Base-by-base conservation (phyloP, 345 rosid genomes). In the Clarkia xantiana region DNA sequence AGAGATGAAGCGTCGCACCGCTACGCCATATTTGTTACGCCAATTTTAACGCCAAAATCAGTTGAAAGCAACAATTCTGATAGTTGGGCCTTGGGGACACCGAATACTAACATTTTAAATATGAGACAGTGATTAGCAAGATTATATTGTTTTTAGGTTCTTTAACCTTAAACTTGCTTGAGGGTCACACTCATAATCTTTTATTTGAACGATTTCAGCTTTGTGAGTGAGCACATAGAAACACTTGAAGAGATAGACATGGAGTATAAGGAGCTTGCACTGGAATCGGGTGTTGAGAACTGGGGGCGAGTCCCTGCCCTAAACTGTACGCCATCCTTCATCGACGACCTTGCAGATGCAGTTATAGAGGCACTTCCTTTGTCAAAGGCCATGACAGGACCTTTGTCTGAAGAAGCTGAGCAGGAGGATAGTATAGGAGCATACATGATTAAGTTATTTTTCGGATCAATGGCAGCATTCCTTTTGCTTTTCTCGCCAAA, bases 301-400 rank as follows among this genome's bases (percentile, higher is more conserved):
- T 86, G 98, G 94, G 94, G 94, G 0, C 79, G 87, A 2, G 96
- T 86, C 11, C 93, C 98, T 0, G 96, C 98, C 20, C 71, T 91
- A 36, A 79, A 76, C 50, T 81, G 86, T 55, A 79, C 81, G 6
- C 42, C 82, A 14, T 79, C 93, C n/a, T 91, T 86, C 79, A 86
- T 91, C 61, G 65, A 73, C 1, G 96, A 91, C 70, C 65, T 90
- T 55, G 94, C 97, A 18, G 94, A 90, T 73, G 96, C 86, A 18
- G 94, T 86, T 19, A 59, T 83, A 38, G 96, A 90, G 71, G 82
- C 84, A 6, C 67, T 90, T 43, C 93, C 97, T 53, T 75, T 81
- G 14, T 86, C 94, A 0, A 49, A 62, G 54, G 80, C 83, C 53
- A 56, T 79, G 60, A 63, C 69, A 12, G 62, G 53, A 4, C 60